Conservation (phyloP, 1,139 yeast genomes). For the Pneumocystis carinii region DNA sequence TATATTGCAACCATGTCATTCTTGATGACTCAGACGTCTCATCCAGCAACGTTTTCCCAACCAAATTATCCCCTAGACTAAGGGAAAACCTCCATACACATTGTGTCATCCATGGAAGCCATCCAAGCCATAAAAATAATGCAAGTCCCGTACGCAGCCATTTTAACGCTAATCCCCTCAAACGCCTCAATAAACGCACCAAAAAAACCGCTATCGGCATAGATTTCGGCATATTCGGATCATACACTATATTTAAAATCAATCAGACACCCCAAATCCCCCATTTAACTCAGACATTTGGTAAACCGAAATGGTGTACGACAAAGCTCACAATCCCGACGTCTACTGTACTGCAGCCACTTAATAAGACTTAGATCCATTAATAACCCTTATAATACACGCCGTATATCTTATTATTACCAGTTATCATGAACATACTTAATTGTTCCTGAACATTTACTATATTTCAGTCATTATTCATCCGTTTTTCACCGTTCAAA, state of each 20-base stretch:
- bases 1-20: background rate
- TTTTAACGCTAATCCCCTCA: background rate
- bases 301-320: slow-evolving; percentile 59
- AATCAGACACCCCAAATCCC: background rate
- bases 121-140: slow-evolving; percentile 8
- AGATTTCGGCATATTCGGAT: slow-evolving; percentile 8
- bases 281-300: slow-evolving; percentile 24
- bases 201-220: slow-evolving; percentile 4
- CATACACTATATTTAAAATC: slow-evolving; percentile 1
- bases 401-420: slow-evolving; percentile 17
- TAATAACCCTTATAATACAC: background rate
- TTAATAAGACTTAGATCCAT: slow-evolving; percentile 38
- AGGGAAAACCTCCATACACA: background rate
- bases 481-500: background rate
- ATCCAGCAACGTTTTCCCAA: background rate
- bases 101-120: background rate
- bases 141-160: slow-evolving; percentile 4
- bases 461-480: background rate
- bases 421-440: slow-evolving; percentile 89
- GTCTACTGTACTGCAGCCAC: slow-evolving; percentile 62
- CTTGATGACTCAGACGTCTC: background rate
- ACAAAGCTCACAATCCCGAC: slow-evolving; percentile 76
- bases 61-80: background rate
- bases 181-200: background rate
- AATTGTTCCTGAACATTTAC: slow-evolving; percentile 79